Evolutionary conservation across 257 asterid species (phyloP).

Genomic region (Solanum tacnaense): DNA sequence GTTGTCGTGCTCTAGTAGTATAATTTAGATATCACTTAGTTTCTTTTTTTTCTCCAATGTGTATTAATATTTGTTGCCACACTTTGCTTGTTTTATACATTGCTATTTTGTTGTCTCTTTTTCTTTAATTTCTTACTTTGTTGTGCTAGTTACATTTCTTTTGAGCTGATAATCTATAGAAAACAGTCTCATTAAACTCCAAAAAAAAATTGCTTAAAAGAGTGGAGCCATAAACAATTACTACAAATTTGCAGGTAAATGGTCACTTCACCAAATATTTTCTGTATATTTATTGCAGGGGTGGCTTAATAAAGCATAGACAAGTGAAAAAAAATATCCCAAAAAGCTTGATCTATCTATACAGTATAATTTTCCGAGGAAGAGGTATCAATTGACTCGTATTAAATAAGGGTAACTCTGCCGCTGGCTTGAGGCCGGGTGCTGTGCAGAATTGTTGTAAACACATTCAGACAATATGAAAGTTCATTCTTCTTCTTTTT

Average conservation of each 20-base stretch:
- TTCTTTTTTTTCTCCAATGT: background rate
- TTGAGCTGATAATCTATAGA: background rate
- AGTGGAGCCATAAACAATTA: background rate
- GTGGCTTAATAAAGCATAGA: background rate
- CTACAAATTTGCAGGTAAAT: background rate
- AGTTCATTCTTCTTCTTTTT: background rate
- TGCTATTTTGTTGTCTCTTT: background rate
- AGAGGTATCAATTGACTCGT: background rate
- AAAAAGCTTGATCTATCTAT: background rate
- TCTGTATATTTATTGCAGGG: background rate
- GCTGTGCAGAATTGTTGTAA: background rate
- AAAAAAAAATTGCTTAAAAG: background rate
- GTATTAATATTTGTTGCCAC: background rate
- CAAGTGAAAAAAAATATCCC: background rate
- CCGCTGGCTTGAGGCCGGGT: background rate
- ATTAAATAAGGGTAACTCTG: background rate
- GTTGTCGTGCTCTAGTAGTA: background rate
- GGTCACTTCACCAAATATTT: background rate
- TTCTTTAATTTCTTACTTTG: background rate
- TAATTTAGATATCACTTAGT: background rate
- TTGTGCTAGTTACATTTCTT: background rate
- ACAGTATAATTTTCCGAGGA: background rate
- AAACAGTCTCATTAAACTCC: background rate
- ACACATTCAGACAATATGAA: background rate
- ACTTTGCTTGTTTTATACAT: background rate